These are phyloP conservation scores for Aspergillus puulaauensis DNA, from an alignment of 2,329 filamentous ascomycete genomes.

Conservation along the genomic window DNA sequence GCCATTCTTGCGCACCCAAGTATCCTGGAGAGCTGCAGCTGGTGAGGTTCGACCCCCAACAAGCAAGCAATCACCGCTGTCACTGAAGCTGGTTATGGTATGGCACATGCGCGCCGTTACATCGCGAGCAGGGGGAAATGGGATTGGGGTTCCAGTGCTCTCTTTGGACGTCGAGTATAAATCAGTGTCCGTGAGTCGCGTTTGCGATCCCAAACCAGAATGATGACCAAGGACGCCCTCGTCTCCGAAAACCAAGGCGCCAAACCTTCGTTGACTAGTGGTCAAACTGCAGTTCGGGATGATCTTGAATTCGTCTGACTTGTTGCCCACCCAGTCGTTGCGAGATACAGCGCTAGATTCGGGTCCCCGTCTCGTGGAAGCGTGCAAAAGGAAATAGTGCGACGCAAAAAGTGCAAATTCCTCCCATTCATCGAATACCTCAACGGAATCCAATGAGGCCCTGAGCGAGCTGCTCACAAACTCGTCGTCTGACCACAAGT, in stretches of 20 bases:
- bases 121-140: conserved; percentile 38
- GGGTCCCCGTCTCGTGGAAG: conserved; percentile 43
- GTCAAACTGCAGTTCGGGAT: conserved; percentile 29
- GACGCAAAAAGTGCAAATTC: conserved; percentile 82
- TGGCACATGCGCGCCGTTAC: conserved; percentile 66
- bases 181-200: conserved; percentile 49
- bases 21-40: conserved; percentile 65
- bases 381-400: conserved; percentile 79
- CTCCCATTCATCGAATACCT: conserved; percentile 95
- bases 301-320: conserved; percentile 20
- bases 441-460: conserved; percentile 64
- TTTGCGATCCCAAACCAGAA: conserved; percentile 46
- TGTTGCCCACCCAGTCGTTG: background rate
- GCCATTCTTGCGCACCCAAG: conserved; percentile 68
- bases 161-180: conserved; percentile 49
- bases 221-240: conserved; percentile 36
- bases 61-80: conserved; percentile 58
- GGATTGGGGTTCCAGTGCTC: conserved; percentile 47
- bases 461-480: conserved; percentile 66
- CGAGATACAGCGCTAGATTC: background rate
- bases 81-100: conserved; percentile 66
- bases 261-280: conserved; percentile 60
- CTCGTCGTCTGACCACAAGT: conserved; percentile 70
- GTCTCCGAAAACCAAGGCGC: conserved; percentile 49
- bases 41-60: conserved; percentile 80